Base-by-base conservation (phyloP, 169 alveolate species). In the Eimeria praecox region DNA sequence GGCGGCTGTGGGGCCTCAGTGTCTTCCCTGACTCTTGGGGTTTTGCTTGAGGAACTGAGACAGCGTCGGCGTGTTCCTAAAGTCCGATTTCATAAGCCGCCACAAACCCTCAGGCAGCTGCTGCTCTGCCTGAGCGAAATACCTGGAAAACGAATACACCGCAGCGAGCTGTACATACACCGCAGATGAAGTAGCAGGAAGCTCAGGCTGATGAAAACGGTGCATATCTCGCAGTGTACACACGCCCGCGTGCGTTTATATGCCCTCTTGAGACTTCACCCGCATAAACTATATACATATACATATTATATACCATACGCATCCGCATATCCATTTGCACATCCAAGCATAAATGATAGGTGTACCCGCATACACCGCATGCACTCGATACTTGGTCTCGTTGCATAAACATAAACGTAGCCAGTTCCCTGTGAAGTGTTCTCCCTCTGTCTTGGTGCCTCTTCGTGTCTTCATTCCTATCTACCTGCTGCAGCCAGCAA, bases 111-210 rank as follows among this genome's bases (percentile, higher is more conserved):
- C 52, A 6, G 87, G 97, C 83, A 97, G 96, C 95, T 96, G 97
- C 95, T 95, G 91, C 82, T 96, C 97, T 3, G 98, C 98, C 87
- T 97, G 97, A 71, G 94, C 87, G 82, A 95, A 96, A 42, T 96
- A 96, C 56, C 96, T 64, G 87, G 52, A 85, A 1, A 83, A 35
- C 16, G 30, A 35, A 38, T 8, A 73, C 54, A 33, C 24, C 94
- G 59, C 94, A 89, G 8, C 92, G 5, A 24, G 66, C 62, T 62
- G 54, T 3, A 33, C 71, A 46, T 18, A 35, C 52, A 0, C 78
- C 42, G 16, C 64, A 62, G 12, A 88, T 49, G 52, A 46, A n/a
- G 1, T 3, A 10, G 12, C 27, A 20, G 44, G 62, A 16, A 18
- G 56, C 5, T 4, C 49, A 88, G 62, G 92, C 33, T 24, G 40